These are phyloP conservation scores for Claviceps arundinis DNA, from an alignment of 2,329 filamentous ascomycete species.

Conservation along the genomic window DNA sequence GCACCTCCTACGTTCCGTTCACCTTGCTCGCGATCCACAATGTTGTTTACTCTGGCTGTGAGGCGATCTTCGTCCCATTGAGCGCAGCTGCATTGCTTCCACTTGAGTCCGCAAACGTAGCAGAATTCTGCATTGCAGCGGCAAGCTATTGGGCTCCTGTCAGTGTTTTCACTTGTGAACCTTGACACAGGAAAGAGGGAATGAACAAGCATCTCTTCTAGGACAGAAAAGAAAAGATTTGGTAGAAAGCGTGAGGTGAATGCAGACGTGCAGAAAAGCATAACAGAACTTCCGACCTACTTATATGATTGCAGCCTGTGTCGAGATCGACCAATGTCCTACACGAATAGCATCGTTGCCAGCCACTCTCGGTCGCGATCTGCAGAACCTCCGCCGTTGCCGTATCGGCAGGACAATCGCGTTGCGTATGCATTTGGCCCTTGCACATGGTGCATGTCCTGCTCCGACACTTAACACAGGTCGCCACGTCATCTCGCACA, in stretches of 20 bases:
- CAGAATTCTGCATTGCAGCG: conserved; percentile 35
- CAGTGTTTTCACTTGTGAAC: neutral
- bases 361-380: conserved; percentile 28
- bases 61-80: conserved; percentile 23
- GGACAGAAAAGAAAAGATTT: neutral
- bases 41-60: neutral
- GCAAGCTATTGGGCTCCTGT: conserved; percentile 22
- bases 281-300: conserved; percentile 17
- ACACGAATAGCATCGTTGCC: conserved; percentile 38
- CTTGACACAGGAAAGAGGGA: neutral
- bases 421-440: conserved; percentile 23
- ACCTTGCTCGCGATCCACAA: conserved; percentile 1
- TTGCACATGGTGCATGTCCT: conserved; percentile 42
- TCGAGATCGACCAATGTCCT: conserved; percentile 32
- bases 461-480: conserved; percentile 27
- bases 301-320: conserved; percentile 42
- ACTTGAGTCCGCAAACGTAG: conserved; percentile 30
- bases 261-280: neutral
- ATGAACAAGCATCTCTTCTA: neutral
- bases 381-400: conserved; percentile 24
- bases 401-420: conserved; percentile 33
- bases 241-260: neutral
- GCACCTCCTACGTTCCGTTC: neutral
- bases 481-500: conserved; percentile 21
- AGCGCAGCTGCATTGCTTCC: conserved; percentile 26